A percentile compares a stretch with the other conserved stretches of the same genome.
Evolutionary conservation across 2,329 filamentous ascomycete species (phyloP).

Genomic region (Hymenoscyphus infarciens): DNA sequence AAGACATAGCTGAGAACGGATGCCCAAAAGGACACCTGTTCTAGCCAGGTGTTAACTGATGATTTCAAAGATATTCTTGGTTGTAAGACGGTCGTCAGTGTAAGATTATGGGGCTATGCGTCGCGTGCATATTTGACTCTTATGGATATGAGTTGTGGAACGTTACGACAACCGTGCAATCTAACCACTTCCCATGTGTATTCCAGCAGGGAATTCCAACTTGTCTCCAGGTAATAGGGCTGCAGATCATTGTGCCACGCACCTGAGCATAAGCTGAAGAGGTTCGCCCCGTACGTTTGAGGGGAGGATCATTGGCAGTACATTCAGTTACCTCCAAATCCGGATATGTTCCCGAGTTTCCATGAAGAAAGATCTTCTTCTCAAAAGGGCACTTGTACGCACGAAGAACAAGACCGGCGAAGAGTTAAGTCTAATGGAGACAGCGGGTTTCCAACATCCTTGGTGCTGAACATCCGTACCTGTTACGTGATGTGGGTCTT

Average conservation of each 20-base stretch:
- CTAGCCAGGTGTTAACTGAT: too few species aligned
- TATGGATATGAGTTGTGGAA: neutral
- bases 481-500: too few species aligned
- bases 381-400: neutral
- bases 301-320: neutral
- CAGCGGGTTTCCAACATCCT: neutral
- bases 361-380: neutral
- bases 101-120: slow-evolving; percentile 31
- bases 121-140: slow-evolving; percentile 11
- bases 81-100: slow-evolving; percentile 12
- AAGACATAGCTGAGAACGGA: too few species aligned
- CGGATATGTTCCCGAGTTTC: neutral
- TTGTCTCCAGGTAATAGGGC: neutral
- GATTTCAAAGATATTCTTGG: neutral
- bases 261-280: neutral
- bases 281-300: neutral
- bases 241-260: neutral
- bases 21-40: too few species aligned
- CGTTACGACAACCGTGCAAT: neutral
- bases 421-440: neutral
- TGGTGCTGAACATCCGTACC: too few species aligned
- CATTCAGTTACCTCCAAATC: neutral
- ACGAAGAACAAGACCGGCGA: neutral
- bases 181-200: neutral
- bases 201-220: neutral